Conservation (phyloP, 495 filamentous ascomycete genomes). For the Xylaria castorea region DNA sequence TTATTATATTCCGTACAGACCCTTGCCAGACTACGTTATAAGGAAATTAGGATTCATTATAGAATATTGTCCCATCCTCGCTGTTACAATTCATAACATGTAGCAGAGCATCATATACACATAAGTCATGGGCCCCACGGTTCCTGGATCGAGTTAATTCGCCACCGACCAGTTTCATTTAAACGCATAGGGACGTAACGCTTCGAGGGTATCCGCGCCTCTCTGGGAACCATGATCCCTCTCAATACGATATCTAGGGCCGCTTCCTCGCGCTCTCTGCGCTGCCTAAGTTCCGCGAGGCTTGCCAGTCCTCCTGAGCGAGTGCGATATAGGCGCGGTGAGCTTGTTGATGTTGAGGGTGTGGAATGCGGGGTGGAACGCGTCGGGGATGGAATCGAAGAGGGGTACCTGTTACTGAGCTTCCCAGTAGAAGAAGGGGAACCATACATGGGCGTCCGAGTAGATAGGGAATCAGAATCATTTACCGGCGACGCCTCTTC, state of each 20-base stretch:
- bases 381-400: constrained; percentile 10
- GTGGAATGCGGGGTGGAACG: background rate
- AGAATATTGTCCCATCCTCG: background rate
- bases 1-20: background rate
- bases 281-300: constrained; percentile 32
- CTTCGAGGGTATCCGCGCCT: background rate
- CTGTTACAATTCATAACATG: background rate
- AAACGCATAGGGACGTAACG: constrained; percentile 30
- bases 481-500: background rate
- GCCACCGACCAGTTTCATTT: constrained; percentile 41
- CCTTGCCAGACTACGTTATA: background rate
- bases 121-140: constrained; percentile 19
- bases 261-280: constrained; percentile 32
- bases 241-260: constrained; percentile 36
- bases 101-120: background rate
- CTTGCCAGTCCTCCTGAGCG: constrained; percentile 35
- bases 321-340: constrained; percentile 33
- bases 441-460: background rate
- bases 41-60: background rate
- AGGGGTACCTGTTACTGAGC: constrained; percentile 1
- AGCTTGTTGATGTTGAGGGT: background rate
- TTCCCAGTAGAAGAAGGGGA: constrained; percentile 28
- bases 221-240: constrained; percentile 22
- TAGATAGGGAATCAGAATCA: background rate
- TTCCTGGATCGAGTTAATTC: constrained; percentile 29